phyloP scores from a whole-genome alignment of 2,329 filamentous ascomycete species.

The Phialophora expanda region DNA sequence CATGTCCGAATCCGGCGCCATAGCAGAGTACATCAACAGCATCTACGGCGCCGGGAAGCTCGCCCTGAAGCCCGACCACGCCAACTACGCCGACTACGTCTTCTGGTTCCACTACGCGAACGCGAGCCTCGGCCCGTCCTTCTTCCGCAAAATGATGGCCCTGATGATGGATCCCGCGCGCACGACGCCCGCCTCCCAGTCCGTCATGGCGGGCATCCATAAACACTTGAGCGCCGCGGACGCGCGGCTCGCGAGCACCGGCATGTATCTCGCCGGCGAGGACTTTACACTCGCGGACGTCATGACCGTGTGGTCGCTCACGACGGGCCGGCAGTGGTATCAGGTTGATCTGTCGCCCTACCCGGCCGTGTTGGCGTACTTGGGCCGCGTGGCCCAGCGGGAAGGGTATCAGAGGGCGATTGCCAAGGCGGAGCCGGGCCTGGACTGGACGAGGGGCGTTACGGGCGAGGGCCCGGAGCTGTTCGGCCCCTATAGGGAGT shows the following conservation, averaged over 20 bases:
- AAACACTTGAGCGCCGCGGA: slow-evolving; percentile 56
- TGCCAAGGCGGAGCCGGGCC: slow-evolving; percentile 56
- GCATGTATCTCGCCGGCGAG: slow-evolving; percentile 63
- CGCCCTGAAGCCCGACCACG: slow-evolving; percentile 51
- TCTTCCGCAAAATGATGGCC: slow-evolving; percentile 49
- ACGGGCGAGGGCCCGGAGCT: slow-evolving; percentile 20
- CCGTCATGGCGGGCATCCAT: slow-evolving; percentile 44
- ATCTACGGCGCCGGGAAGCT: slow-evolving; percentile 60
- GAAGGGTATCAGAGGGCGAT: slow-evolving; percentile 57
- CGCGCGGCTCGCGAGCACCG: slow-evolving; percentile 51
- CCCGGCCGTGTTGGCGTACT: slow-evolving; percentile 53
- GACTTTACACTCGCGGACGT: slow-evolving; percentile 70
- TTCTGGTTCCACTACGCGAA: slow-evolving; percentile 69
- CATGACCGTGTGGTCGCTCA: slow-evolving; percentile 66
- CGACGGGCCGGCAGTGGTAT: slow-evolving; percentile 63
- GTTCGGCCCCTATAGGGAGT: slow-evolving; percentile 11
- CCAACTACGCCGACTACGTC: slow-evolving; percentile 64
- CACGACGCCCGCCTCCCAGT: slow-evolving; percentile 43
- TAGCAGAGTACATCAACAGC: slow-evolving; percentile 65
- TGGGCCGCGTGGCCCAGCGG: slow-evolving; percentile 53
- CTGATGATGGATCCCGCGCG: slow-evolving; percentile 42
- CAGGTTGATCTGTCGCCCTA: slow-evolving; percentile 52
- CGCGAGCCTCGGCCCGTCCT: slow-evolving; percentile 50
- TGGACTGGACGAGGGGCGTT: slow-evolving; percentile 43
- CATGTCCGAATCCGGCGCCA: slow-evolving; percentile 65